A percentile compares a stretch with the other conserved stretches of the same genome.
These are phyloP conservation scores for Scytalidium sp. DNA, from an alignment of 2,329 filamentous ascomycete genomes.

Conservation along the genomic window DNA sequence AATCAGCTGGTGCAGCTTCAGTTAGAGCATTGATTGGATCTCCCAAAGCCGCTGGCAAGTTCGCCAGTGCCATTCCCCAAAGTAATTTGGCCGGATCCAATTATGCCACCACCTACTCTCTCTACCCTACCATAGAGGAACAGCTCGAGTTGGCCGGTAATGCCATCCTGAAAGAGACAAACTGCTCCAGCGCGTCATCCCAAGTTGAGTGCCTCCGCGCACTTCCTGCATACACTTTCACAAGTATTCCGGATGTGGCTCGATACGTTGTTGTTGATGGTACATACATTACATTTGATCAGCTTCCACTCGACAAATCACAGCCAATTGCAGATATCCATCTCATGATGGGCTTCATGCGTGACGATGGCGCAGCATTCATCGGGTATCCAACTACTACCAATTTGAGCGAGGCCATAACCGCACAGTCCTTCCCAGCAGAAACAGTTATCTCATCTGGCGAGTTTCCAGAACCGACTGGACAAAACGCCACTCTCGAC, in stretches of 20 bases:
- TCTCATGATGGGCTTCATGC: conserved; percentile 27
- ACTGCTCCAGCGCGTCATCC: conserved; percentile 14
- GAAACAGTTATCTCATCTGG: not conserved
- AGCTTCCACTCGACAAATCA: conserved; percentile 8
- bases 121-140: conserved; percentile 12
- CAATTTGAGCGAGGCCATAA: conserved; percentile 7
- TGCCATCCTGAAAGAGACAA: conserved; percentile 12
- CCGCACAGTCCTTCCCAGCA: not conserved
- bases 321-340: conserved; percentile 17
- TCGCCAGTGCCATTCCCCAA: conserved; percentile 18
- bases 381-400: conserved; percentile 17
- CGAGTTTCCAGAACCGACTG: conserved; percentile 15
- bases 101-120: conserved; percentile 17
- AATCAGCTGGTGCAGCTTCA: conserved; percentile 41
- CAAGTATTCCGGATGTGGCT: conserved; percentile 2
- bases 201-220: conserved; percentile 16
- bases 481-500: conserved; percentile 14
- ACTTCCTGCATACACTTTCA: conserved; percentile 10
- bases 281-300: conserved; percentile 22
- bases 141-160: conserved; percentile 11
- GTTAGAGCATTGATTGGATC: conserved; percentile 19
- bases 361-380: conserved; percentile 29
- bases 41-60: conserved; percentile 19
- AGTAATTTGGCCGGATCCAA: conserved; percentile 18
- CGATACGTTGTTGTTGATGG: conserved; percentile 24